A percentile compares a stretch with the other conserved stretches of the same genome.
Conservation (phyloP, 2,329 filamentous ascomycete species). For the Colletotrichum orchidophilum region DNA sequence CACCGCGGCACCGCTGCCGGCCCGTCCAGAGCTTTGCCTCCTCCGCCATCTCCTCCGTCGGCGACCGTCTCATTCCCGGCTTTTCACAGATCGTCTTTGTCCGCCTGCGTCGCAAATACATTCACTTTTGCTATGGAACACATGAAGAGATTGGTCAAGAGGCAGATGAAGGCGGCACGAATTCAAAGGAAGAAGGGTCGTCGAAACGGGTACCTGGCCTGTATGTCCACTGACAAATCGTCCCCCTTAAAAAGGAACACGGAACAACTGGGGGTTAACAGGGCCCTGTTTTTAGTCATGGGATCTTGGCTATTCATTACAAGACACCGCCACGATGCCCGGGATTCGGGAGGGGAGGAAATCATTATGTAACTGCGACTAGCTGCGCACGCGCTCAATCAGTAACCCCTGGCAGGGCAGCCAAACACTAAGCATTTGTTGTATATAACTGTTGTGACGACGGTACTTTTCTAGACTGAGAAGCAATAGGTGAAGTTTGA, state of each 20-base stretch:
- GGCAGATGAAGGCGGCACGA: background rate
- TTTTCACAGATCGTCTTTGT: background rate
- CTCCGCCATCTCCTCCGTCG: conserved; percentile 15
- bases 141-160: background rate
- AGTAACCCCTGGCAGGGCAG: conserved; percentile 14
- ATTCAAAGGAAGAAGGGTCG: background rate
- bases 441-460: too few relatives aligned
- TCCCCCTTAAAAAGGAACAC: background rate
- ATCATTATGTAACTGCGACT: conserved; percentile 28
- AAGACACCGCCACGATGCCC: conserved; percentile 22
- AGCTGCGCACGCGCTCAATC: conserved; percentile 7
- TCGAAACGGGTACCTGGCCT: background rate
- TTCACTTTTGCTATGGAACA: conserved; percentile 11
- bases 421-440: background rate
- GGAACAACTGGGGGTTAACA: background rate
- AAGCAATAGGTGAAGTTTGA: too few relatives aligned
- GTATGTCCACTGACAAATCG: background rate
- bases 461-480: background rate
- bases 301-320: conserved; percentile 27
- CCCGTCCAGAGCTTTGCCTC: conserved; percentile 26
- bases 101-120: conserved; percentile 30
- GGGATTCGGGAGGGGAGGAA: conserved; percentile 7
- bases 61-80: conserved; percentile 18
- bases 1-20: background rate
- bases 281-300: conserved; percentile 24